phyloP scores from a whole-genome alignment of 2,329 filamentous ascomycete genomes.

The Periconia digitata region DNA sequence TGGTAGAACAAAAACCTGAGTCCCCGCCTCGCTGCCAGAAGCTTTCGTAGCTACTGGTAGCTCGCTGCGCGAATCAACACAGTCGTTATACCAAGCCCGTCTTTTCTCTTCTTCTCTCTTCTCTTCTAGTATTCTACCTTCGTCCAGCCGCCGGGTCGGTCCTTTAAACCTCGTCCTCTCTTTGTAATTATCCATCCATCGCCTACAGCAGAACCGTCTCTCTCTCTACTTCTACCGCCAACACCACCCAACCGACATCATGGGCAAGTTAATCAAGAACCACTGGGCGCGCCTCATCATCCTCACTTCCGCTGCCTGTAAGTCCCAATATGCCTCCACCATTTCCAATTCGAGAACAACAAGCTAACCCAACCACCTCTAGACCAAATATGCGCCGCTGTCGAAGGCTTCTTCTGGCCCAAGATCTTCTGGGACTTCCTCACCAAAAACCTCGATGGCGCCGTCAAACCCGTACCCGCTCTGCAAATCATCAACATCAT shows the following conservation, averaged over 20 bases:
- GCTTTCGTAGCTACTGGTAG: constrained; percentile 43
- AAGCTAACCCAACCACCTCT: constrained; percentile 1
- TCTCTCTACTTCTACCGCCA: neutral
- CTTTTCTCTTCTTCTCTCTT: constrained; percentile 12
- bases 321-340: constrained; percentile 23
- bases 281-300: constrained; percentile 96
- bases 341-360: too few relatives aligned
- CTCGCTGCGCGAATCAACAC: constrained; percentile 30
- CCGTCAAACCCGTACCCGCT: constrained; percentile 83
- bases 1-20: constrained; percentile 40
- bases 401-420: constrained; percentile 95
- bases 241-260: constrained; percentile 43
- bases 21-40: constrained; percentile 24
- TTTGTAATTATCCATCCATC: constrained; percentile 4
- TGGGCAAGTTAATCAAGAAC: constrained; percentile 99
- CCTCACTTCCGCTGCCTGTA: constrained; percentile 79
- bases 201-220: too few relatives aligned
- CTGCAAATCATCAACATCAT: constrained; percentile 89
- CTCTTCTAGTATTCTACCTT: neutral
- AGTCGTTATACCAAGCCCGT: constrained; percentile 18
- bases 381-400: constrained; percentile 84
- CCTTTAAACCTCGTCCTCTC: constrained; percentile 21
- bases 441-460: constrained; percentile 83
- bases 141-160: constrained; percentile 25
- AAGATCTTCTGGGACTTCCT: constrained; percentile 99